Evolutionary conservation across 352 stramenopile genomes (phyloP).

Genomic region (Phytophthora ramorum): DNA sequence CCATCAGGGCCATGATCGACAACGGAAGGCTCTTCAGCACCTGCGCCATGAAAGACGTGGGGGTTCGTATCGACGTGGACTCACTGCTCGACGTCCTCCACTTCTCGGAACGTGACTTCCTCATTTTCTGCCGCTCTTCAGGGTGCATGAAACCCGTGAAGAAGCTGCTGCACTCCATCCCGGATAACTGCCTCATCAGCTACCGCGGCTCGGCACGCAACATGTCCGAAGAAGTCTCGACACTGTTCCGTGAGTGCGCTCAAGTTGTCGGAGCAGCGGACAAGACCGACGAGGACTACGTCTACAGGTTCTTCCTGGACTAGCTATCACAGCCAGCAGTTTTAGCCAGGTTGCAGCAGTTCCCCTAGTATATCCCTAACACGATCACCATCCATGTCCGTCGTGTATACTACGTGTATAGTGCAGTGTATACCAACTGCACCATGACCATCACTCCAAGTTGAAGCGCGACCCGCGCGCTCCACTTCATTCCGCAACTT

Average conservation of each 20-base stretch:
- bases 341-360: not conserved
- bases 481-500: conserved; percentile 36
- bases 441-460: conserved; percentile 39
- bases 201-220: conserved; percentile 27
- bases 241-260: conserved; percentile 14
- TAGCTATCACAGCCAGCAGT: conserved; percentile 1
- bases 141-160: conserved; percentile 29
- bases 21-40: conserved; percentile 24
- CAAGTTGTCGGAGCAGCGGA: conserved; percentile 4
- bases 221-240: conserved; percentile 17
- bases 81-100: conserved; percentile 31
- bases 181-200: conserved; percentile 22
- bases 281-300: conserved; percentile 17
- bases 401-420: not conserved
- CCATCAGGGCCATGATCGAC: conserved; percentile 24
- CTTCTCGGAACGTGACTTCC: conserved; percentile 30
- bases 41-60: conserved; percentile 8
- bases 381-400: too few relatives aligned
- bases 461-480: conserved; percentile 28
- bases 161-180: conserved; percentile 18
- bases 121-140: conserved; percentile 29
- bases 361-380: not conserved
- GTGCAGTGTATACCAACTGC: conserved; percentile 5
- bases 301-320: conserved; percentile 26
- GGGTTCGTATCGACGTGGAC: not conserved